Evolutionary conservation across 345 rosid genomes (phyloP).

Genomic region (Eucalyptus coolabah): DNA sequence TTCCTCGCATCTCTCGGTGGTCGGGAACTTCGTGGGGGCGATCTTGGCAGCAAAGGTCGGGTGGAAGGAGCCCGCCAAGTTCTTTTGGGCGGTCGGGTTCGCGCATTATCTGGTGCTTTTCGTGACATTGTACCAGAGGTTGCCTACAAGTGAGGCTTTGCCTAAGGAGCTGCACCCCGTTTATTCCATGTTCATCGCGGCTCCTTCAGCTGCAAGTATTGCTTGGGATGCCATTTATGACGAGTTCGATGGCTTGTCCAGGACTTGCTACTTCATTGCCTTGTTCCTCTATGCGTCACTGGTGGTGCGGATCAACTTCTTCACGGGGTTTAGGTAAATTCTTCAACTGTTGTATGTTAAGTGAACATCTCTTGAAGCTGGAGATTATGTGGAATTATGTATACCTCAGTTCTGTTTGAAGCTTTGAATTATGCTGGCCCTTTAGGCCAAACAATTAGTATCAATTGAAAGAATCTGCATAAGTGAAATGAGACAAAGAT

Average conservation of each 20-base stretch:
- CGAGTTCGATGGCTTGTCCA: conserved; percentile 65
- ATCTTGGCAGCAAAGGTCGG: conserved; percentile 83
- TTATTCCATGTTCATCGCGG: conserved; percentile 96
- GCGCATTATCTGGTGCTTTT: conserved; percentile 89
- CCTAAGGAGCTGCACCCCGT: conserved; percentile 95
- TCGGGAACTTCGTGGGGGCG: conserved; percentile 91
- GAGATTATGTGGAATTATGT: neutral
- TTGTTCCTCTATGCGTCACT: conserved; percentile 70
- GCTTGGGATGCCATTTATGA: conserved; percentile 85
- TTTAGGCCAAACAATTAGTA: neutral
- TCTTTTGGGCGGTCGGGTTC: conserved; percentile 88
- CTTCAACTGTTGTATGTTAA: neutral
- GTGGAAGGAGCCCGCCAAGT: conserved; percentile 79
- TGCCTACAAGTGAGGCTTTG: conserved; percentile 87
- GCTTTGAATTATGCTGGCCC: neutral
- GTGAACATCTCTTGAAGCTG: neutral
- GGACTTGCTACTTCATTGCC: conserved; percentile 86
- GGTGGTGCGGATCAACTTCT: conserved; percentile 76
- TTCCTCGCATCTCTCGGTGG: conserved; percentile 86
- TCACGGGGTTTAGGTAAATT: conserved; percentile 82
- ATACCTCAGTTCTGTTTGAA: neutral
- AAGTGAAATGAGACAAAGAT: neutral
- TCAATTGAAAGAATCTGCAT: neutral
- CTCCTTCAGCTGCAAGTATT: conserved; percentile 91
- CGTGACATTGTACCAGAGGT: conserved; percentile 79